Percentiles rank a stretch among this genome's conserved stretches.
Conservation (phyloP, 73 alveolate genomes). For the Paramecium caudatum region DNA sequence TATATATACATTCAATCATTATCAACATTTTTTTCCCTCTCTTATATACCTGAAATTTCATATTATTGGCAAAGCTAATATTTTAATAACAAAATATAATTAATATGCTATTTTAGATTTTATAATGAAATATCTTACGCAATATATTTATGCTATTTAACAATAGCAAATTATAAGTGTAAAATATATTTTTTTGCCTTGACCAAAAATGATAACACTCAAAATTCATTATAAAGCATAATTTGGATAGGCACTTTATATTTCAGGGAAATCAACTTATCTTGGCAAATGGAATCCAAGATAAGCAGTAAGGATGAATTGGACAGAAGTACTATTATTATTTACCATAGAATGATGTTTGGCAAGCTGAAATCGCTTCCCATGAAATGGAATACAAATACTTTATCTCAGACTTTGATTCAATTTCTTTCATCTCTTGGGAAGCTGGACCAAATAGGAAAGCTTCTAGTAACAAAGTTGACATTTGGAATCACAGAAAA, state of each 20-base stretch:
- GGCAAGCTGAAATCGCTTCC: background rate
- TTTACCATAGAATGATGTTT: slow-evolving; percentile 12
- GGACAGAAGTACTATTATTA: slow-evolving; percentile 14
- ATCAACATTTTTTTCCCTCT: too few species aligned
- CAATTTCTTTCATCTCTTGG: background rate
- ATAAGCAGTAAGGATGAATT: slow-evolving; percentile 29
- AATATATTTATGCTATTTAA: too few species aligned
- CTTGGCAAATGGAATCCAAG: slow-evolving; percentile 37
- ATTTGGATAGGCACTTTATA: slow-evolving; percentile 40
- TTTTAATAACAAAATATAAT: too few species aligned
- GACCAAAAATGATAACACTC: slow-evolving; percentile 18
- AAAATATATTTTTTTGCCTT: too few species aligned
- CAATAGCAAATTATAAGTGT: too few species aligned
- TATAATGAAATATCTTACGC: too few species aligned
- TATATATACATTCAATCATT: too few species aligned
- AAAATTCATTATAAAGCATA: slow-evolving; percentile 43
- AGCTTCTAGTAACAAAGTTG: background rate
- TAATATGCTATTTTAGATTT: too few species aligned
- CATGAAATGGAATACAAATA: slow-evolving; percentile 36
- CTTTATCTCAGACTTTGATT: slow-evolving; percentile 1
- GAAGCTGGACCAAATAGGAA: slow-evolving; percentile 50
- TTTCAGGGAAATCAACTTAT: background rate
- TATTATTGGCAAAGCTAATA: too few species aligned
- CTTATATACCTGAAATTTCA: too few species aligned
- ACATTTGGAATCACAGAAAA: slow-evolving; percentile 54